Percentiles rank a stretch among this genome's conserved stretches.
phyloP scores from a whole-genome alignment of 2,329 filamentous ascomycete genomes.

The Trichoderma pleuroti region DNA sequence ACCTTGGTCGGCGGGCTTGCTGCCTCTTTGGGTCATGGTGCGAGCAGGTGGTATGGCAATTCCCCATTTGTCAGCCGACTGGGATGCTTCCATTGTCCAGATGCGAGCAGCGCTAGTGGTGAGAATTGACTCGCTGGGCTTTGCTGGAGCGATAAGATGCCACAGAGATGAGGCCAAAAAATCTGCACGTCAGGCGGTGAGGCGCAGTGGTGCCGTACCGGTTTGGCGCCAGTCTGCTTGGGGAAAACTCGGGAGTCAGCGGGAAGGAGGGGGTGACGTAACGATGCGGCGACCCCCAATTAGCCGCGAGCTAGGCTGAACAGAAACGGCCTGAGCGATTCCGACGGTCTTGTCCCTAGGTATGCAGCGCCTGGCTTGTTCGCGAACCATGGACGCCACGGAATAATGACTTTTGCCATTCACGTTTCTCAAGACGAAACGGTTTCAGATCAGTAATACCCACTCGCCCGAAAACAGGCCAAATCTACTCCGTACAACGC shows the following conservation, averaged over 20 bases:
- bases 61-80: constrained; percentile 19
- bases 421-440: neutral
- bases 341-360: neutral
- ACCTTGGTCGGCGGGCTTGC: constrained; percentile 21
- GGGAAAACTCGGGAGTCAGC: constrained; percentile 15
- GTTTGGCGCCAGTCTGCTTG: neutral
- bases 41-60: neutral
- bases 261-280: constrained; percentile 4
- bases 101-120: constrained; percentile 14
- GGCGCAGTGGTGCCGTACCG: constrained; percentile 11
- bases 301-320: neutral
- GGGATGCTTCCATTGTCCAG: constrained; percentile 9
- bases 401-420: neutral
- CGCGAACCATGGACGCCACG: neutral
- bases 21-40: constrained; percentile 23
- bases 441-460: constrained; percentile 8
- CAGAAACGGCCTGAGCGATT: neutral
- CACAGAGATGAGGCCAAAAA: constrained; percentile 15
- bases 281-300: constrained; percentile 10
- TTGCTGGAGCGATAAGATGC: constrained; percentile 14
- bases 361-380: neutral
- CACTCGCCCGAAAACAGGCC: neutral
- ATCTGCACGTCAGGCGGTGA: constrained; percentile 22
- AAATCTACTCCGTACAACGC: neutral
- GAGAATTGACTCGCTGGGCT: constrained; percentile 15